Evolutionary conservation across 305 asterid species (phyloP).

Genomic region (Salvia sclarea): DNA sequence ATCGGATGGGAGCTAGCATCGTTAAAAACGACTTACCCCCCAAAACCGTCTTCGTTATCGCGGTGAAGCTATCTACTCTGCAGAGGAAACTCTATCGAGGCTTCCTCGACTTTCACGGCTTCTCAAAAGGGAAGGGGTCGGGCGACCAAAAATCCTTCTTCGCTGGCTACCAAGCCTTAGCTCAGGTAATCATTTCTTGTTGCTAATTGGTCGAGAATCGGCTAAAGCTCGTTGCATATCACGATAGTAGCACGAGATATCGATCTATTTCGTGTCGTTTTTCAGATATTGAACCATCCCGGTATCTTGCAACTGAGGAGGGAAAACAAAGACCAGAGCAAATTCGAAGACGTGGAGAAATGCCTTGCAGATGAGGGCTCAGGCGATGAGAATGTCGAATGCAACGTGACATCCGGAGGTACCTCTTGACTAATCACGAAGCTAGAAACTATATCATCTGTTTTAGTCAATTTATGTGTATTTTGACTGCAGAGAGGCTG

Average conservation of each 20-base stretch:
- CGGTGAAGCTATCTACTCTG: slow-evolving; percentile 78
- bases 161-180: slow-evolving; percentile 96
- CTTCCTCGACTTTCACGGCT: slow-evolving; percentile 84
- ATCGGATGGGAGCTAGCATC: slow-evolving; percentile 73
- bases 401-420: slow-evolving; percentile 82
- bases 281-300: slow-evolving; percentile 99
- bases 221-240: too few relatives aligned
- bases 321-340: slow-evolving; percentile 66
- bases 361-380: slow-evolving; percentile 77
- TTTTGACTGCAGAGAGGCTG: slow-evolving; percentile 57
- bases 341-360: slow-evolving; percentile 74
- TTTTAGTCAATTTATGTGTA: not conserved
- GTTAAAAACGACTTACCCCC: slow-evolving; percentile 81
- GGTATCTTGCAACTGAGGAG: slow-evolving; percentile 88
- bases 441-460: slow-evolving; percentile 4
- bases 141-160: slow-evolving; percentile 87
- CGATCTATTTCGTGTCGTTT: too few relatives aligned
- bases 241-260: too few relatives aligned
- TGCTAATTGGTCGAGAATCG: not conserved
- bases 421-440: slow-evolving; percentile 8
- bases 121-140: slow-evolving; percentile 70
- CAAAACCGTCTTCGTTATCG: slow-evolving; percentile 73
- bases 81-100: slow-evolving; percentile 73
- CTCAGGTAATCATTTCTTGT: slow-evolving; percentile 61
- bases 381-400: slow-evolving; percentile 78